Base-by-base conservation (phyloP, 1,284 basidiomycete species). In the Ganoderma boninense region DNA sequence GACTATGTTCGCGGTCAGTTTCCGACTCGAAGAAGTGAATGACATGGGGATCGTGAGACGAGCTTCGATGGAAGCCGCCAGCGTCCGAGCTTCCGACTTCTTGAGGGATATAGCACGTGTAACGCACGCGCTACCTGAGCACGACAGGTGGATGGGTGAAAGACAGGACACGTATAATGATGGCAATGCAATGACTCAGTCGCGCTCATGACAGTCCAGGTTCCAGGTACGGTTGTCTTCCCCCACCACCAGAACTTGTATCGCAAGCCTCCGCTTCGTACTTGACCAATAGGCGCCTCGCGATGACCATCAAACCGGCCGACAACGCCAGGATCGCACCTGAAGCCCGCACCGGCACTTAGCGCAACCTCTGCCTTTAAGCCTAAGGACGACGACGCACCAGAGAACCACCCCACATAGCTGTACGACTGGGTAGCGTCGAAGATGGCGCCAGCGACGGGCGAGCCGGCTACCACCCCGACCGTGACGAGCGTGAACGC, bases 381-480 rank as follows among this genome's bases (percentile, higher is more conserved):
- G 29, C 29, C 4, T 4, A 32, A 32, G 29, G 29, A 38, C 38
- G 38, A 40, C 29, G 35, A 11, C 46, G 1, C 43, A 85, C 88
- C 89, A 70, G 89, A 88, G 77, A 88, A 90, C 66, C 84, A 82
- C 7, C 89, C 89, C 26, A 90, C 87, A 6, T 75, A 81, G 23
- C 82, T 76, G 70, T 84, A 89, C 11, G 82, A 82, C 14, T 80
- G 82, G 8, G 83, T 82, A 0, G 79, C 76, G 7, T 74, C 72
- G 68, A 83, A 82, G 65, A 89, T 87, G 1, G 84, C 85, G 29
- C 87, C 87, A 20, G 85, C 86, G 70, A 89, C 86, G 0, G 87
- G 87, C 26, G 86, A 85, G 4, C 89, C 87, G 14, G 80, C 80
- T 0, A 87, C 72, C 0, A 85, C 81, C 29, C 83, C 85, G 4